Percentiles rank a stretch among this genome's conserved stretches.
Evolutionary conservation across 2,329 filamentous ascomycete species (phyloP).

Genomic region (Cytospora piceicola): DNA sequence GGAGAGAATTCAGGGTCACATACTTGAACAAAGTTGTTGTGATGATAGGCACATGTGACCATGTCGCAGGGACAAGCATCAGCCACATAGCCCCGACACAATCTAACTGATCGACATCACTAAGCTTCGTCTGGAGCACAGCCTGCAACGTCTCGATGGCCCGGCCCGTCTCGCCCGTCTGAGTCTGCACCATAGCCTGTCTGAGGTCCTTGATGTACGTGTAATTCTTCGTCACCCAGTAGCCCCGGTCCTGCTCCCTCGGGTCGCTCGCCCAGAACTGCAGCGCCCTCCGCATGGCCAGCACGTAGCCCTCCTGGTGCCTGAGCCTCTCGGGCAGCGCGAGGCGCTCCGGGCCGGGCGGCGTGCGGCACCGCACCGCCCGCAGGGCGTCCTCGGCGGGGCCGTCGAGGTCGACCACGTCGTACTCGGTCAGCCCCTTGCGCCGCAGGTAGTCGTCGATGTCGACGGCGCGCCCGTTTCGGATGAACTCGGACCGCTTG

Average conservation of each 20-base stretch:
- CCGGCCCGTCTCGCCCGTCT: neutral
- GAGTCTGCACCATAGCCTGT: neutral
- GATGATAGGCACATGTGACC: neutral
- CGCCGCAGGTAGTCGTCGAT: neutral
- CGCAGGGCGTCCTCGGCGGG: neutral
- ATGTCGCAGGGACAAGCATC: neutral
- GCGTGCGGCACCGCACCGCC: neutral
- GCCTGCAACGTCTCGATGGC: neutral
- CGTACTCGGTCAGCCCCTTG: neutral
- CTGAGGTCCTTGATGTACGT: neutral
- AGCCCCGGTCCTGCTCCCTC: neutral
- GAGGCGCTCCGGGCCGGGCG: neutral
- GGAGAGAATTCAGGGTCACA: neutral
- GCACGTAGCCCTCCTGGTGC: neutral
- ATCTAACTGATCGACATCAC: neutral
- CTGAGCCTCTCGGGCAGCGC: neutral
- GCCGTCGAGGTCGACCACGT: neutral
- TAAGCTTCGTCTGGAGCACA: neutral
- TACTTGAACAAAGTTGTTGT: neutral
- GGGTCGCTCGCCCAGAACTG: neutral
- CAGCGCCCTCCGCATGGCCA: neutral
- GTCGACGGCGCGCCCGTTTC: neutral
- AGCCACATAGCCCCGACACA: neutral
- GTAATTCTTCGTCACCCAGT: neutral
- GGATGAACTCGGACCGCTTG: neutral